Conservation (phyloP, 2,329 filamentous ascomycete genomes). For the Alternaria tenuissima region DNA sequence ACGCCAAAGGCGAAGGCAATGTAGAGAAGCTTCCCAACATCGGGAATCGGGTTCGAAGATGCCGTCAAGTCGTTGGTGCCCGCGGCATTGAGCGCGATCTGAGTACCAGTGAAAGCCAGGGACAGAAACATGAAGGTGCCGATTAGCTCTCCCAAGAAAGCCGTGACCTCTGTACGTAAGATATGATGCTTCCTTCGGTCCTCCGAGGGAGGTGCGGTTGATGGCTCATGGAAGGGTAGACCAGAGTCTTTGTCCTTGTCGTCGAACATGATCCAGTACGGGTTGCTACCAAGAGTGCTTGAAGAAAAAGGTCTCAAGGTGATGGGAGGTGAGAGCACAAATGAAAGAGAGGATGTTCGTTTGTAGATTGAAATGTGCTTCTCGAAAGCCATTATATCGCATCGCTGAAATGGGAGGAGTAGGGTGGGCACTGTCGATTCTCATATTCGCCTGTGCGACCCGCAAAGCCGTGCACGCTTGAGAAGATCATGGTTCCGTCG, state of each 20-base stretch:
- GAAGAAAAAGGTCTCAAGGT: slow-evolving; percentile 7
- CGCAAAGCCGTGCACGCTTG: background rate
- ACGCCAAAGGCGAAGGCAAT: slow-evolving; percentile 46
- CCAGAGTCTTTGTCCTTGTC: slow-evolving; percentile 12
- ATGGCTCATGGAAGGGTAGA: slow-evolving; percentile 26
- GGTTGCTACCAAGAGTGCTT: slow-evolving; percentile 1
- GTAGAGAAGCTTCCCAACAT: slow-evolving; percentile 46
- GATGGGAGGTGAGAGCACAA: slow-evolving; percentile 1
- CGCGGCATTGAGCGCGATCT: slow-evolving; percentile 58
- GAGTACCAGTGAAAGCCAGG: slow-evolving; percentile 47
- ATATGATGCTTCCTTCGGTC: slow-evolving; percentile 2
- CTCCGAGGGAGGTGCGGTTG: slow-evolving; percentile 15
- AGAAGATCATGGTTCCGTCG: slow-evolving; percentile 2
- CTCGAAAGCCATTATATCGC: slow-evolving; percentile 11
- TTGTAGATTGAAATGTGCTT: background rate
- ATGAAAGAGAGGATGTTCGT: background rate
- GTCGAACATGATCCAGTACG: slow-evolving; percentile 17
- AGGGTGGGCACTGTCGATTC: slow-evolving; percentile 4
- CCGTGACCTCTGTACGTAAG: slow-evolving; percentile 30
- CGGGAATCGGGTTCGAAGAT: slow-evolving; percentile 17
- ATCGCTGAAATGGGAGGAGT: slow-evolving; percentile 4
- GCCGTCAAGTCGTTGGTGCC: slow-evolving; percentile 38
- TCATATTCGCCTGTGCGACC: slow-evolving; percentile 7
- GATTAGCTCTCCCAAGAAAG: slow-evolving; percentile 54
- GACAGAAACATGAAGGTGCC: slow-evolving; percentile 58